Evolutionary conservation across 345 rosid species (phyloP), one percentile per base, ranked within the genome.

Genomic region (Conringia planisiliqua): DNA sequence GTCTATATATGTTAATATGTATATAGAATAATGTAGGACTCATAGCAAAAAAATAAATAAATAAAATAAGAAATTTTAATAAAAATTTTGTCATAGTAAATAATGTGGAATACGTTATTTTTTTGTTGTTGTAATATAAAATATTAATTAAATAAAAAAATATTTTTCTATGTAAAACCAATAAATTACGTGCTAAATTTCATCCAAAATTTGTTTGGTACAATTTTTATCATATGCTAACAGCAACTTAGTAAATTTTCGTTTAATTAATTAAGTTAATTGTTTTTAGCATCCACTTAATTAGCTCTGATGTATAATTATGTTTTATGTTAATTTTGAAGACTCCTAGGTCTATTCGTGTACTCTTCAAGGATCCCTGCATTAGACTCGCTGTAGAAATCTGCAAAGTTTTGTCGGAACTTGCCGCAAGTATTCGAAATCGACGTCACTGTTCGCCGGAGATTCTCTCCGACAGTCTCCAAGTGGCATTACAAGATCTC

Each of bases 321-420:
- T n/a, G 35, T 55, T 36, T 58, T 40, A 17, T 43, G 62, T 43
- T 69, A 5, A 36, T 22, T 33, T 58, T 32, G 1, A 64, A 90
- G 98, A 86, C 96, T 13, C 94, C 98, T 3, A 76, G 76, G 46
- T 82, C 86, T 3, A 88, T 85, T 43, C 95, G 97, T 7, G 68
- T 50, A 10, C 82, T 93, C n/a, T 90, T 90, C 84, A 90, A 88
- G 72, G 88, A 83, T 48, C 92, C 96, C 17, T 87, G 98, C 74
- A 81, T 73, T 17, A 80, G 92, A 27, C 68, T 90, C 2, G 90
- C 98, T 1, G 38, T 55, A 12, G 98, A 90, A 81, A 86, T 93
- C 61, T 80, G 86, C 55, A 86, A 85, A 75, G 96, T 76, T 43
- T 68, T 93, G 6, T 74, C 58, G 51, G 90, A 90, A 66, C 92